phyloP scores from a whole-genome alignment of 78 protist genomes.

The Dictyostelium firmibasis region DNA sequence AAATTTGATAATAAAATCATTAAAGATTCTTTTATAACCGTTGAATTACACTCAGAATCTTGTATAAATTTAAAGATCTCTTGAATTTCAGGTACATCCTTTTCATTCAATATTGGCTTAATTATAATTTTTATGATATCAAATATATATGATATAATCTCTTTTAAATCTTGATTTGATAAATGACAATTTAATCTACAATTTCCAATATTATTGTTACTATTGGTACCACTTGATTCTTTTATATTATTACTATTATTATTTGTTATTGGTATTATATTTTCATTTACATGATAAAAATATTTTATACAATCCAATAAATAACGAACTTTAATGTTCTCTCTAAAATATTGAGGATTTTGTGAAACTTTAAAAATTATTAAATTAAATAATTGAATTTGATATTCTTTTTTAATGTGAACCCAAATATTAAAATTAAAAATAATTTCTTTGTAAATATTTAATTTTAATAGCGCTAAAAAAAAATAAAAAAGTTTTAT shows the following conservation, averaged over 20 bases:
- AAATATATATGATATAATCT: slow-evolving; percentile 46
- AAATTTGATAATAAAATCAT: slow-evolving; percentile 23
- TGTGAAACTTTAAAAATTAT: slow-evolving; percentile 11
- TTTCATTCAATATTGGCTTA: slow-evolving; percentile 1
- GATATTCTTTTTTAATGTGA: slow-evolving; percentile 16
- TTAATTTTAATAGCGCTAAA: background rate
- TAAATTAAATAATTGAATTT: slow-evolving; percentile 24
- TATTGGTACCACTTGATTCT: background rate
- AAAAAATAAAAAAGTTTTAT: no score
- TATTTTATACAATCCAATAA: slow-evolving; percentile 49
- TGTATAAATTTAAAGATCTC: slow-evolving; percentile 35
- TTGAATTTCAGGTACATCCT: slow-evolving; percentile 49
- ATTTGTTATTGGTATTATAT: background rate
- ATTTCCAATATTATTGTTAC: background rate
- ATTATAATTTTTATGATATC: slow-evolving; percentile 39
- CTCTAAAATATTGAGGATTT: slow-evolving; percentile 26
- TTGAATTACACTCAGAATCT: slow-evolving; percentile 38
- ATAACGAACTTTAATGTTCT: slow-evolving; percentile 29
- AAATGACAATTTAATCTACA: background rate
- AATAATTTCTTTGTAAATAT: slow-evolving; percentile 22
- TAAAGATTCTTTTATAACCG: slow-evolving; percentile 32
- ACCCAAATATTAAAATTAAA: slow-evolving; percentile 68
- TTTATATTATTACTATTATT: background rate
- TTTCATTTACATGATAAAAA: slow-evolving; percentile 9
- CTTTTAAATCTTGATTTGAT: background rate